These are phyloP conservation scores for Sarocladium brachiariae DNA, from an alignment of 2,329 filamentous ascomycete species.

Conservation along the genomic window DNA sequence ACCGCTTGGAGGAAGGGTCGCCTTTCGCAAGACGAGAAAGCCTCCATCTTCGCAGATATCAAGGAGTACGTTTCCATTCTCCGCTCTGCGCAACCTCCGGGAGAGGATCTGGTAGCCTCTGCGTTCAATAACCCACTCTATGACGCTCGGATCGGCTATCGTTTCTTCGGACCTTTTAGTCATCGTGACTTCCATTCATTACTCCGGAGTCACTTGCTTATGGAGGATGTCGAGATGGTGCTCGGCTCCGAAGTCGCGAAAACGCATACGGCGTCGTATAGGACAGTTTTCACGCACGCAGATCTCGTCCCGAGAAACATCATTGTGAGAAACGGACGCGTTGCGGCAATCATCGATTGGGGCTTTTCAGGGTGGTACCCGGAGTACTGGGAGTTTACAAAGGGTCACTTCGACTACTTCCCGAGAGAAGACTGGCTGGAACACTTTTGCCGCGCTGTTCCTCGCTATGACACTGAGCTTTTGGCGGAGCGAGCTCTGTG, in stretches of 20 bases:
- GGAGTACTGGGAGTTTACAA: slow-evolving; percentile 26
- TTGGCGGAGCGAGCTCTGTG: slow-evolving; percentile 18
- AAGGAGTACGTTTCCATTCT: slow-evolving; percentile 17
- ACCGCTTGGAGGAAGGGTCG: slow-evolving; percentile 14
- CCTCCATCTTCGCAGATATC: slow-evolving; percentile 18
- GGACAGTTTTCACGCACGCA: slow-evolving; percentile 20
- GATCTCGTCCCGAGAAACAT: slow-evolving; percentile 22
- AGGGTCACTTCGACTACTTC: slow-evolving; percentile 19
- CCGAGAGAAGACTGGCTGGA: slow-evolving; percentile 15
- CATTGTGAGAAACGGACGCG: slow-evolving; percentile 18
- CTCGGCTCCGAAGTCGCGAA: slow-evolving; percentile 18
- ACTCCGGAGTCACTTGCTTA: slow-evolving; percentile 15
- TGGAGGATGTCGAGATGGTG: slow-evolving; percentile 17
- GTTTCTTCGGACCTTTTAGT: slow-evolving; percentile 20
- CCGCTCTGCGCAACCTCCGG: slow-evolving; percentile 18
- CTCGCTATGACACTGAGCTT: slow-evolving; percentile 20
- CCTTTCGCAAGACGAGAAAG: slow-evolving; percentile 17
- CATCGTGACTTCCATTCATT: slow-evolving; percentile 21
- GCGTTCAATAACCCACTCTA: slow-evolving; percentile 19
- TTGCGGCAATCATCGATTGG: slow-evolving; percentile 25
- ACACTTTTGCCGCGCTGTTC: slow-evolving; percentile 15
- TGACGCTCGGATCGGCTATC: slow-evolving; percentile 20
- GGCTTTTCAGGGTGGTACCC: slow-evolving; percentile 28
- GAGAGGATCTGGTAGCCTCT: slow-evolving; percentile 17
- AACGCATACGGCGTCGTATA: slow-evolving; percentile 18